phyloP scores from a whole-genome alignment of 2,329 filamentous ascomycete species.

The Colletotrichum godetiae region DNA sequence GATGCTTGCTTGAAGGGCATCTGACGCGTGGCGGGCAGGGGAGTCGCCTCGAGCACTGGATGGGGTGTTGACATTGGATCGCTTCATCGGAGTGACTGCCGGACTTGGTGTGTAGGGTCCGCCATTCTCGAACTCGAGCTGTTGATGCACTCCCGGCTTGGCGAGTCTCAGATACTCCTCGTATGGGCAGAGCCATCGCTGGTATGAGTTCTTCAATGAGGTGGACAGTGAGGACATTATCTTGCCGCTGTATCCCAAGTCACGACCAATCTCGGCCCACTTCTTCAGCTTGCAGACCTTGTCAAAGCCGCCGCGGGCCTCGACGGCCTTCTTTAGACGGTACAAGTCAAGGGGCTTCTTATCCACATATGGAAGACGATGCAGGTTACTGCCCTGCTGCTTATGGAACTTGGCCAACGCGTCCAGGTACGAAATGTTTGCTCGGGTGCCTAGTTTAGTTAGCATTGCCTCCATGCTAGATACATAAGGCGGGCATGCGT shows the following conservation, averaged over 20 bases:
- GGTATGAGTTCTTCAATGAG: conserved; percentile 97
- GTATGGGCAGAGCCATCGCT: conserved; percentile 96
- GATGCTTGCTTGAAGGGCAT: conserved; percentile 62
- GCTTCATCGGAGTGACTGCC: conserved; percentile 76
- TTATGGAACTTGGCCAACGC: conserved; percentile 97
- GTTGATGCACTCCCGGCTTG: conserved; percentile 96
- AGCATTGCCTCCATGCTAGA: conserved; percentile 40
- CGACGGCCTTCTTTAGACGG: conserved; percentile 95
- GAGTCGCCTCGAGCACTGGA: conserved; percentile 72
- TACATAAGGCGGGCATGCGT: not conserved
- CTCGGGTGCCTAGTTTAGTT: conserved; percentile 79
- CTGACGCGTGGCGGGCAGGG: conserved; percentile 69
- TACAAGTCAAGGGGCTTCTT: conserved; percentile 97
- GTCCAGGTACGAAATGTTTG: conserved; percentile 95
- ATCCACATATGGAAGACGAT: conserved; percentile 94
- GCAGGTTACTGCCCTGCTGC: conserved; percentile 93
- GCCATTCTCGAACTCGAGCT: conserved; percentile 92
- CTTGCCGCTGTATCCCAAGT: conserved; percentile 97
- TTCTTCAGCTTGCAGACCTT: conserved; percentile 98
- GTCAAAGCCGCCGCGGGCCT: conserved; percentile 93
- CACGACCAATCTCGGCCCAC: conserved; percentile 98
- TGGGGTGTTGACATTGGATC: conserved; percentile 69
- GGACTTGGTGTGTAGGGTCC: conserved; percentile 86
- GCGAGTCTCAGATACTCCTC: conserved; percentile 92
- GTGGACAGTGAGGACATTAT: conserved; percentile 99